Conservation (phyloP, 2,329 filamentous ascomycete species). For the Elsinoe arachidis region DNA sequence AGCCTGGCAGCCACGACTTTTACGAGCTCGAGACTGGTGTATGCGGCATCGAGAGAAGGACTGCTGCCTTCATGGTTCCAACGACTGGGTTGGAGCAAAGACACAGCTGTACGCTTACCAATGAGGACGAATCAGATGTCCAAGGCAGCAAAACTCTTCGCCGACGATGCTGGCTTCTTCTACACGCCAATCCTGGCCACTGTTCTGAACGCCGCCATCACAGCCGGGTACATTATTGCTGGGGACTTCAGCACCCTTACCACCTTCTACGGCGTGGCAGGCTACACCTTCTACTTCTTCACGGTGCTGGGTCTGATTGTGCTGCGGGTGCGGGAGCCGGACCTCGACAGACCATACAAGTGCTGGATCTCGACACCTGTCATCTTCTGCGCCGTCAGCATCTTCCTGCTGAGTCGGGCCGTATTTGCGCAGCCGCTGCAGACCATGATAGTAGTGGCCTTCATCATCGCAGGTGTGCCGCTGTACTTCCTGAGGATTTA, state of each 20-base stretch:
- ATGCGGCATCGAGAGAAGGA: conserved; percentile 89
- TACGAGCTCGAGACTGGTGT: conserved; percentile 83
- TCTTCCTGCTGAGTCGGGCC: conserved; percentile 81
- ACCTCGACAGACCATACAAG: conserved; percentile 80
- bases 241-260: conserved; percentile 88
- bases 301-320: conserved; percentile 91
- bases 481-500: conserved; percentile 84
- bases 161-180: conserved; percentile 75
- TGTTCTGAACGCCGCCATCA: conserved; percentile 67
- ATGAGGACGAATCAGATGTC: conserved; percentile 41
- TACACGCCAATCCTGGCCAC: conserved; percentile 93
- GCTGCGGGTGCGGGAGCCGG: conserved; percentile 75
- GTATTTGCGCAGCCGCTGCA: conserved; percentile 87
- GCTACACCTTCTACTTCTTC: conserved; percentile 95
- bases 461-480: conserved; percentile 73
- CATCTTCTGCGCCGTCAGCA: conserved; percentile 93
- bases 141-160: conserved; percentile 53
- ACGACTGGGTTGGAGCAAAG: conserved; percentile 60
- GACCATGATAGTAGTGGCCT: conserved; percentile 76
- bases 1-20: conserved; percentile 92
- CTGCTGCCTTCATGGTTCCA: conserved; percentile 81
- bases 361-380: conserved; percentile 97
- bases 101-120: conserved; percentile 29
- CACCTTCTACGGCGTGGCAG: conserved; percentile 95
- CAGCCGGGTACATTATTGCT: conserved; percentile 66